Evolutionary conservation across 495 filamentous ascomycete species (phyloP).

Genomic region (Ramalina peruviana): DNA sequence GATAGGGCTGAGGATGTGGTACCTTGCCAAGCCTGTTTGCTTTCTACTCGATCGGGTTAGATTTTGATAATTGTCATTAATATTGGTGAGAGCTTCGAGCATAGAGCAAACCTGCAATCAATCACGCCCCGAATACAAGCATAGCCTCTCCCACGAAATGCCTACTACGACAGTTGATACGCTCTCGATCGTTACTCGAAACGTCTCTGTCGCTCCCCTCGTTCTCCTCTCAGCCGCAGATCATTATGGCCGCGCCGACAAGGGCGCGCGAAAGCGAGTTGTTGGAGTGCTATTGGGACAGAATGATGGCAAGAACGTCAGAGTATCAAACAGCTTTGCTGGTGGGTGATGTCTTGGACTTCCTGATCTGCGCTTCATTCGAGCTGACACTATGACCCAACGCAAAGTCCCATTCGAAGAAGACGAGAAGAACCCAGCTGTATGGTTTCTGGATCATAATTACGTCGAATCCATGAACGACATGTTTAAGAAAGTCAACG

Average conservation of each 20-base stretch:
- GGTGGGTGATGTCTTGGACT: slow-evolving; percentile 38
- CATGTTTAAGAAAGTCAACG: slow-evolving; percentile 99
- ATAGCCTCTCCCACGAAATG: slow-evolving; percentile 33
- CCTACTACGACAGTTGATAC: slow-evolving; percentile 91
- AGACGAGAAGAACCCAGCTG: slow-evolving; percentile 93
- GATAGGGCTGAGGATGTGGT: no score
- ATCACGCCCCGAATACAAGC: no score
- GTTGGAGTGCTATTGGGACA: slow-evolving; percentile 92
- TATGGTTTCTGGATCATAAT: slow-evolving; percentile 99
- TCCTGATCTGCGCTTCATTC: neutral
- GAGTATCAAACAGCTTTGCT: slow-evolving; percentile 97
- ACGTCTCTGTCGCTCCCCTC: slow-evolving; percentile 91
- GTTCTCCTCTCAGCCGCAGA: slow-evolving; percentile 97
- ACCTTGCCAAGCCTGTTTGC: no score
- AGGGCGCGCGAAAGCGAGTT: slow-evolving; percentile 81
- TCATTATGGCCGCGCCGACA: slow-evolving; percentile 90
- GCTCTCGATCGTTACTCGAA: slow-evolving; percentile 78
- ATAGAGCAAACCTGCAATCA: no score
- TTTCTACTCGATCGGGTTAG: no score
- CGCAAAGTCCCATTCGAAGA: slow-evolving; percentile 91
- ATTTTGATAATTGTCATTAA: no score
- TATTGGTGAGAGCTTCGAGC: no score
- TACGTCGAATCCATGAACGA: slow-evolving; percentile 99
- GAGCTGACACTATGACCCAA: neutral
- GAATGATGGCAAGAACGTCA: slow-evolving; percentile 85